Base-by-base conservation (phyloP, 192 early-diverging fungal species). In the Rhizophagus sp. region DNA sequence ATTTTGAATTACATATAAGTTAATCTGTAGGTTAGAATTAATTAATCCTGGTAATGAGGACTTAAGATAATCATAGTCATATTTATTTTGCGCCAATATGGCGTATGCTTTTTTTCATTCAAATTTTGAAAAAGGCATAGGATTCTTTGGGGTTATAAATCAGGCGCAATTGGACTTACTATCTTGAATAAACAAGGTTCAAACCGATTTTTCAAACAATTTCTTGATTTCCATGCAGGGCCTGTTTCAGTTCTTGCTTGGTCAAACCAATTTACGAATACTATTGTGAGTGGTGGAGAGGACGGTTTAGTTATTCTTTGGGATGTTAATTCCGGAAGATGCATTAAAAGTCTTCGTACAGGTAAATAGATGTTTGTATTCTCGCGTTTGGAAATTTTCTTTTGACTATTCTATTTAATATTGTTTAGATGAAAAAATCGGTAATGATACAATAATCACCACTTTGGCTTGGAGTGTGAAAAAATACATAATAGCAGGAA, bases 161-260 rank as follows among this genome's bases (percentile, higher is more conserved):
- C 83, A n/a, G 91, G 91, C 2, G 78, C 73, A n/a, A 75, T 92
- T 30, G 77, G 84, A 6, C 36, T 91, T 30, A 84, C 88, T 3
- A 84, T 76, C 15, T 80, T 87, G 57, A 88, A 83, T 49, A 85
- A 80, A 41, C 62, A 80, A 15, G 74, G 65, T n/a, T 33, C 64
- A 33, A 76, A 69, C 7, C 75, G 82, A 62, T 47, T 71, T 11
- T 72, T 87, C 19, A 85, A 83, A 33, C 74, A 82, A 41, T 88
- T 90, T 76, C 33, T 78, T 0, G 85, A 83, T 3, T 86, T 86
- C 52, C 89, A 91, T 73, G 74, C 78, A 27, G 89, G 89, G 0
- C 81, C 89, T 15, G 85, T 92, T 1, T 79, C 83, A 4, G 30
- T 57, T 10, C 24, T 85, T 19, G 76, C 64, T 22, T 63, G 80